These are phyloP conservation scores for Verruconis gallopava DNA, from an alignment of 2,329 filamentous ascomycete species.

Conservation along the genomic window DNA sequence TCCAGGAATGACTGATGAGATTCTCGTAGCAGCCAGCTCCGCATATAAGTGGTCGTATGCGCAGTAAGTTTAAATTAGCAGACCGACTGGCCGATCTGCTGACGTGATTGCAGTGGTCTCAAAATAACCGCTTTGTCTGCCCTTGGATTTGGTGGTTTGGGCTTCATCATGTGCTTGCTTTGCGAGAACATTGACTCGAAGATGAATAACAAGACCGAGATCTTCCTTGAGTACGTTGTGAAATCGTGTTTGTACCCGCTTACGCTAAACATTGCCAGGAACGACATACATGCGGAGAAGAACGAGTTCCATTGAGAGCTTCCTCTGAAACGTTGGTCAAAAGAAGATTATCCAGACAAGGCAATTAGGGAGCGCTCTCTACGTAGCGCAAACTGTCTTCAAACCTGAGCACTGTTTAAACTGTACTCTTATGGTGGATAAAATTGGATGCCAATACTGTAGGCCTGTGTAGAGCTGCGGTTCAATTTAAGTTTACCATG, in stretches of 20 bases:
- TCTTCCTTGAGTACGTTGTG: constrained; percentile 4
- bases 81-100: constrained; percentile 9
- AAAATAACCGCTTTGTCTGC: constrained; percentile 1
- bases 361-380: too few relatives aligned
- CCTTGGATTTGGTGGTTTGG: constrained; percentile 7
- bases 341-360: too few relatives aligned
- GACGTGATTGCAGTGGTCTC: neutral
- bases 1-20: constrained; percentile 11
- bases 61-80: constrained; percentile 11
- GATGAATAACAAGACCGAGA: constrained; percentile 9
- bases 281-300: constrained; percentile 7
- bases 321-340: too few relatives aligned
- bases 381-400: too few relatives aligned
- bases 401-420: too few relatives aligned
- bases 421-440: too few relatives aligned
- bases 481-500: too few relatives aligned
- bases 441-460: too few relatives aligned
- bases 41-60: constrained; percentile 3
- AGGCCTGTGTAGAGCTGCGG: too few relatives aligned
- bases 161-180: constrained; percentile 5
- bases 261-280: neutral
- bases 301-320: constrained; percentile 11
- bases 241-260: too few relatives aligned
- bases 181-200: constrained; percentile 8
- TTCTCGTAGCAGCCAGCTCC: constrained; percentile 8